A percentile compares a stretch with the other conserved stretches of the same genome.
Evolutionary conservation across 2,329 filamentous ascomycete species (phyloP).

Genomic region (Macrophomina tecta): DNA sequence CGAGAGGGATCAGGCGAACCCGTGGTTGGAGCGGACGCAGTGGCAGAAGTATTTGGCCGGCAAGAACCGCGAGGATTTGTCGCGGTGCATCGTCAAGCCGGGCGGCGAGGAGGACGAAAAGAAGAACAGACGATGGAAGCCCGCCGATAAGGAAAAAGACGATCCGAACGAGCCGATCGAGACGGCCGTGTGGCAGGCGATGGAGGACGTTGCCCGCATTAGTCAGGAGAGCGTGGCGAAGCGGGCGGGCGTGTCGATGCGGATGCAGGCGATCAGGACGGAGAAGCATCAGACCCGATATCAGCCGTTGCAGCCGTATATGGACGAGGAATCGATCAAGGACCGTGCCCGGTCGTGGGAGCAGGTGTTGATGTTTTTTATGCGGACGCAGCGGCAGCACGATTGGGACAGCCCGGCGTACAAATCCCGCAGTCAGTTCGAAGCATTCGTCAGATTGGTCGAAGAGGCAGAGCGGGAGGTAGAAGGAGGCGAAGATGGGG

Average conservation of each 20-base stretch:
- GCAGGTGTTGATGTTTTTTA: constrained; percentile 36
- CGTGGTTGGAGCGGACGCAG: too few relatives aligned
- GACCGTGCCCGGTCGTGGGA: constrained; percentile 29
- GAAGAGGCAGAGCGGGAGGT: too few relatives aligned
- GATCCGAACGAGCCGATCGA: constrained; percentile 1
- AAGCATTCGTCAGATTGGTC: too few relatives aligned
- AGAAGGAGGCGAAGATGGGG: too few relatives aligned
- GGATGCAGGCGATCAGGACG: constrained; percentile 32
- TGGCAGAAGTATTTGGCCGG: too few relatives aligned
- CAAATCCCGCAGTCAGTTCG: constrained; percentile 6
- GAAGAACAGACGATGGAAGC: too few relatives aligned
- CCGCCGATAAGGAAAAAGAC: too few relatives aligned
- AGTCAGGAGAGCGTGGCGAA: constrained; percentile 31
- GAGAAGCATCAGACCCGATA: constrained; percentile 34
- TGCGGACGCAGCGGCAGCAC: constrained; percentile 26
- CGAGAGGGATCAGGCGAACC: neutral
- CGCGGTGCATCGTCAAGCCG: too few relatives aligned
- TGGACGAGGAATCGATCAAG: constrained; percentile 30
- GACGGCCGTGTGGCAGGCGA: constrained; percentile 31
- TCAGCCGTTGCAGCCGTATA: constrained; percentile 32
- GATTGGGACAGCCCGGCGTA: constrained; percentile 32
- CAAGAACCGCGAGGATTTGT: too few relatives aligned
- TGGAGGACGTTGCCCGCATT: constrained; percentile 30
- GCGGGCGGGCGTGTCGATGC: constrained; percentile 30
- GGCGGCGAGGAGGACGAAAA: too few relatives aligned